phyloP scores from a whole-genome alignment of 495 filamentous ascomycete genomes.

The Bacidia gigantensis region DNA sequence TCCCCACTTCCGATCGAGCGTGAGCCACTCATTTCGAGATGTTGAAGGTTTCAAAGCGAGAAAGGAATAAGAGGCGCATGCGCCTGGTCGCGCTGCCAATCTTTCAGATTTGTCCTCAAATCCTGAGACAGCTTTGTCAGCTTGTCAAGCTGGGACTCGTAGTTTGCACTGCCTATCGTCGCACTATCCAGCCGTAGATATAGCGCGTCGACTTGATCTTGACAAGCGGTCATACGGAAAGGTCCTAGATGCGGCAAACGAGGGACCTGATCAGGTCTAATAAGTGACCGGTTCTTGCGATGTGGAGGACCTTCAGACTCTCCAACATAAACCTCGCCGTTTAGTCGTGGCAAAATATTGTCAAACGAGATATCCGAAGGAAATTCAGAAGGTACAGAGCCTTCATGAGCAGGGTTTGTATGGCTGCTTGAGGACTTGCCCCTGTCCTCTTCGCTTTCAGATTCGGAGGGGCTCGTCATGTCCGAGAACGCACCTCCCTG shows the following conservation, averaged over 20 bases:
- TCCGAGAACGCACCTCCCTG: no score
- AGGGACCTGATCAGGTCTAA: slow-evolving; percentile 3
- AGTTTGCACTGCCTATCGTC: slow-evolving; percentile 2
- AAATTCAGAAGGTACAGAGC: no score
- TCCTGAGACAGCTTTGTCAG: slow-evolving; percentile 1
- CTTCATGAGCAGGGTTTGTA: no score
- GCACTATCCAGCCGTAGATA: slow-evolving; percentile 2
- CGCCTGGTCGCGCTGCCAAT: background rate
- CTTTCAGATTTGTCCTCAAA: background rate
- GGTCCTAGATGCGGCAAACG: background rate
- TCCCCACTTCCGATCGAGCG: no score
- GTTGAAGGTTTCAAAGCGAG: background rate
- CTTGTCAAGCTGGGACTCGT: background rate
- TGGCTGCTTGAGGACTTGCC: no score
- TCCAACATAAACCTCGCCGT: background rate
- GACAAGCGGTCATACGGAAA: background rate
- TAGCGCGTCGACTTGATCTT: slow-evolving; percentile 11
- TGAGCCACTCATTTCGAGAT: no score
- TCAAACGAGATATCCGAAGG: slow-evolving; percentile 6
- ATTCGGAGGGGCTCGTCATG: no score
- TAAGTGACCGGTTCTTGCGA: background rate
- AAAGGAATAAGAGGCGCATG: background rate
- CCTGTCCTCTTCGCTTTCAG: no score
- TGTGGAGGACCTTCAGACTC: background rate
- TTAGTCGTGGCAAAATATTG: slow-evolving; percentile 1